Evolutionary conservation across 2,329 filamentous ascomycete species (phyloP).

Genomic region (Aspergillus alliaceus): DNA sequence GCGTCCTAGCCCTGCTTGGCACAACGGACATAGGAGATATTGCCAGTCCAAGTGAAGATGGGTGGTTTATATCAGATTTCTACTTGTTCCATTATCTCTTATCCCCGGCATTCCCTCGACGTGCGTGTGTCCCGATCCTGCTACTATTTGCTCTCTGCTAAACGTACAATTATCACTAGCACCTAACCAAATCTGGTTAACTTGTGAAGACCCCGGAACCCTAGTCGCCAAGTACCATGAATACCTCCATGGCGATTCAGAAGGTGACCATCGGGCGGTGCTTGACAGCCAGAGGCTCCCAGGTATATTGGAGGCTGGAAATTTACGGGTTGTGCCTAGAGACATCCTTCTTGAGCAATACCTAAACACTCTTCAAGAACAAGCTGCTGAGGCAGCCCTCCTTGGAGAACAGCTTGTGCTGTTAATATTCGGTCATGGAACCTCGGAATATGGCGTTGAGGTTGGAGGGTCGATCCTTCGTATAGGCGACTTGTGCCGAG

Average conservation of each 20-base stretch:
- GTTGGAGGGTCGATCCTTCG: too few relatives aligned
- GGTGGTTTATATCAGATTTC: constrained; percentile 6
- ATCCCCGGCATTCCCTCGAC: not conserved
- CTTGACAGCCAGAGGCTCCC: constrained; percentile 5
- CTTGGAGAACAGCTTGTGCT: constrained; percentile 4
- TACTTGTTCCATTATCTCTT: constrained; percentile 8
- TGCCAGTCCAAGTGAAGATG: constrained; percentile 4
- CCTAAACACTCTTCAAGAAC: constrained; percentile 9
- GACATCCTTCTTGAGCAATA: constrained; percentile 8
- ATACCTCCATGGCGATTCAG: constrained; percentile 11
- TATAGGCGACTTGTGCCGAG: not conserved
- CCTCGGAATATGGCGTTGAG: too few relatives aligned
- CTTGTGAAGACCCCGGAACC: not conserved
- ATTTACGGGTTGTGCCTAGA: constrained; percentile 9
- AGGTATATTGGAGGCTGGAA: not conserved
- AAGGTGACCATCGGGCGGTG: constrained; percentile 8
- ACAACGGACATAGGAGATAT: not conserved
- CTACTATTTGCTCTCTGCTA: not conserved
- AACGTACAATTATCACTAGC: not conserved
- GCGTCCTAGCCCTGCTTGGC: constrained; percentile 2
- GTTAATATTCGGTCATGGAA: constrained; percentile 7
- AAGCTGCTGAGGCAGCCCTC: constrained; percentile 5
- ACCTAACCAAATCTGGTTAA: constrained; percentile 3
- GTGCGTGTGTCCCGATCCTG: not conserved
- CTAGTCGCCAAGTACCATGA: constrained; percentile 9